These are phyloP conservation scores for Fusarium floridanum DNA, from an alignment of 2,329 filamentous ascomycete species.

Conservation along the genomic window DNA sequence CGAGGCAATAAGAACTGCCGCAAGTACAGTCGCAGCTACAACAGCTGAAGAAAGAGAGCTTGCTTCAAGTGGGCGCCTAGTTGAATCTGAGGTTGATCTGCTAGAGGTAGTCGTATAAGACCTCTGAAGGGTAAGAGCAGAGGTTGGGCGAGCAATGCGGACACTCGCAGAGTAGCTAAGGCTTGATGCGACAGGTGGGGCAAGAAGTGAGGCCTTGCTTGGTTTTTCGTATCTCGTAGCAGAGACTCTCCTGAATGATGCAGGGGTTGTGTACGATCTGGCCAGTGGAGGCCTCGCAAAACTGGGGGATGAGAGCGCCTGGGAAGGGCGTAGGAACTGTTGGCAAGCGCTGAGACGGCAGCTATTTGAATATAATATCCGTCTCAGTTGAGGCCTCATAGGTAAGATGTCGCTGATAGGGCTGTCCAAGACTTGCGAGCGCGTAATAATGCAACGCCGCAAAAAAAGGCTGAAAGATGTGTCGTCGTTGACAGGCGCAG, in stretches of 20 bases:
- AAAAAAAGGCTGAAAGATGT: slow-evolving; percentile 33
- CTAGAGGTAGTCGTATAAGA: slow-evolving; percentile 14
- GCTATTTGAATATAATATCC: slow-evolving; percentile 28
- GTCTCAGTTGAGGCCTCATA: slow-evolving; percentile 43
- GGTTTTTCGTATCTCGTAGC: slow-evolving; percentile 13
- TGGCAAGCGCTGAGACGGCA: slow-evolving; percentile 15
- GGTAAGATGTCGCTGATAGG: slow-evolving; percentile 23
- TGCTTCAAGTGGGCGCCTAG: slow-evolving; percentile 30
- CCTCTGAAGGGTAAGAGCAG: slow-evolving; percentile 5
- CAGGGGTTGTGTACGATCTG: slow-evolving; percentile 29
- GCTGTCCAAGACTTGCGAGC: slow-evolving; percentile 24
- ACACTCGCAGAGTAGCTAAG: neutral
- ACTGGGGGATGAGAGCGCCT: slow-evolving; percentile 32
- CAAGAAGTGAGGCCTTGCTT: neutral
- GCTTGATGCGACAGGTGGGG: neutral
- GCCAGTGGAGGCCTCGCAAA: slow-evolving; percentile 27
- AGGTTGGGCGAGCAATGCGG: neutral
- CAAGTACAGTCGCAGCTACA: slow-evolving; percentile 25
- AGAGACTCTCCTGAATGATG: slow-evolving; percentile 14
- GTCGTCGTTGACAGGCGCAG: slow-evolving; percentile 38
- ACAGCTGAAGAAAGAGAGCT: slow-evolving; percentile 31
- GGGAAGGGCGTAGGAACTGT: slow-evolving; percentile 20
- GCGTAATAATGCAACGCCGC: slow-evolving; percentile 36
- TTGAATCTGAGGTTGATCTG: slow-evolving; percentile 5
- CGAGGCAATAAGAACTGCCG: slow-evolving; percentile 31